Conservation (phyloP, 2,329 filamentous ascomycete genomes). For the Diaporthe caulivora region DNA sequence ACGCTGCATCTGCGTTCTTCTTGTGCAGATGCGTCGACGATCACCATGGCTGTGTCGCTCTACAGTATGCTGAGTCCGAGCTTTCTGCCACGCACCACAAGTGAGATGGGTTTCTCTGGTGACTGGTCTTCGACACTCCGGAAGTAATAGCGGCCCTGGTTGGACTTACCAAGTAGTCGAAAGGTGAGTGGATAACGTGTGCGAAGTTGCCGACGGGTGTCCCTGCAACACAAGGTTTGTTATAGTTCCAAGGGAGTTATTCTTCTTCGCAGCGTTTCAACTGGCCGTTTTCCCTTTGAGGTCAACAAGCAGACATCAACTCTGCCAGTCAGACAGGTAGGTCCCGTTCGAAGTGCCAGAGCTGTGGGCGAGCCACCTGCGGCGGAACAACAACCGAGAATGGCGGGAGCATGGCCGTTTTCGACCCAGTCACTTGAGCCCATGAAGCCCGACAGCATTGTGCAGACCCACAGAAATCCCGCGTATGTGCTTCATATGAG, state of each 20-base stretch:
- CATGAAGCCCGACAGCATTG: constrained; percentile 2
- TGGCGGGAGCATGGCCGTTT: background rate
- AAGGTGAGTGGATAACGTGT: constrained; percentile 1
- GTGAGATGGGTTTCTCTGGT: background rate
- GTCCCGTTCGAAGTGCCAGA: background rate
- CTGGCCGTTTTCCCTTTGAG: constrained; percentile 25
- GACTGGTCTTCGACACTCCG: background rate
- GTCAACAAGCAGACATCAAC: constrained; percentile 5
- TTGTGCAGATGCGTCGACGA: background rate
- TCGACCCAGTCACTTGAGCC: constrained; percentile 19
- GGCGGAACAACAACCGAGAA: constrained; percentile 24
- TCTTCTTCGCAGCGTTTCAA: constrained; percentile 12
- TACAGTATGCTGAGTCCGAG: constrained; percentile 5
- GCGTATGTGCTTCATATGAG: background rate
- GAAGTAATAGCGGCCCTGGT: background rate
- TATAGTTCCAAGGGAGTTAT: constrained; percentile 19
- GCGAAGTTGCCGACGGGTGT: constrained; percentile 32
- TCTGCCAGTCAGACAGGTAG: background rate
- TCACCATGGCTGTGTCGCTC: constrained; percentile 8
- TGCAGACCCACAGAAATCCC: background rate
- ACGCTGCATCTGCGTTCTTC: constrained; percentile 5
- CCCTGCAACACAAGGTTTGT: constrained; percentile 11
- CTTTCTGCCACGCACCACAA: background rate
- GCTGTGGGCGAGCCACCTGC: constrained; percentile 11
- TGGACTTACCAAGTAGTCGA: background rate